A percentile compares a stretch with the other conserved stretches of the same genome.
These are phyloP conservation scores for Pontederia paniculata DNA, from an alignment of 176 grass and related monocot genomes.

Conservation along the genomic window DNA sequence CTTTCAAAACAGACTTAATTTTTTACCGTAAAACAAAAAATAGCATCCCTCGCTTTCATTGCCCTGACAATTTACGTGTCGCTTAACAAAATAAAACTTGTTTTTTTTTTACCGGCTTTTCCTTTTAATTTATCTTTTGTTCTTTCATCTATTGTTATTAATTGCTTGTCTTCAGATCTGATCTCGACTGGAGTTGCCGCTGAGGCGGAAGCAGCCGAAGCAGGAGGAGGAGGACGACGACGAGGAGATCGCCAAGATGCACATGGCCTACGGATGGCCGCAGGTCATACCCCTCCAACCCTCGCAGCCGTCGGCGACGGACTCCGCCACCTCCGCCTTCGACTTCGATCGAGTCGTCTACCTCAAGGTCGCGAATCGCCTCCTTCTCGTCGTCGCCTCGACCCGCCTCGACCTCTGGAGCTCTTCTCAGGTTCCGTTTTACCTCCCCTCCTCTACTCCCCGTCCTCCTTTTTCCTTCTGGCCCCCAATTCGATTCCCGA, in stretches of 20 bases:
- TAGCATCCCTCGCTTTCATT: too few species aligned
- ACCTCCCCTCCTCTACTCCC: background rate
- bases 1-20: too few species aligned
- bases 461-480: background rate
- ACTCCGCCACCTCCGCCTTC: constrained; percentile 26
- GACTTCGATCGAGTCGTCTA: constrained; percentile 55
- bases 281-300: constrained; percentile 64
- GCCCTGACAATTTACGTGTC: too few species aligned
- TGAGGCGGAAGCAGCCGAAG: too few species aligned
- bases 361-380: constrained; percentile 64
- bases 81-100: too few species aligned
- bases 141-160: too few species aligned
- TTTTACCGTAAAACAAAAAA: too few species aligned
- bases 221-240: constrained; percentile 8
- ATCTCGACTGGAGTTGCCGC: too few species aligned
- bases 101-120: too few species aligned
- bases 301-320: constrained; percentile 21
- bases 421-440: constrained; percentile 33
- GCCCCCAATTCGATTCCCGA: background rate
- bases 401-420: constrained; percentile 94
- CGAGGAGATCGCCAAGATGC: constrained; percentile 47
- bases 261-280: constrained; percentile 95
- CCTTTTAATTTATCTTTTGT: too few species aligned
- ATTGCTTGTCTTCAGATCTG: too few species aligned
- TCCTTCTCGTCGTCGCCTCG: constrained; percentile 63